Conservation (phyloP, 257 asterid genomes). For the Euphrasia confusa region DNA sequence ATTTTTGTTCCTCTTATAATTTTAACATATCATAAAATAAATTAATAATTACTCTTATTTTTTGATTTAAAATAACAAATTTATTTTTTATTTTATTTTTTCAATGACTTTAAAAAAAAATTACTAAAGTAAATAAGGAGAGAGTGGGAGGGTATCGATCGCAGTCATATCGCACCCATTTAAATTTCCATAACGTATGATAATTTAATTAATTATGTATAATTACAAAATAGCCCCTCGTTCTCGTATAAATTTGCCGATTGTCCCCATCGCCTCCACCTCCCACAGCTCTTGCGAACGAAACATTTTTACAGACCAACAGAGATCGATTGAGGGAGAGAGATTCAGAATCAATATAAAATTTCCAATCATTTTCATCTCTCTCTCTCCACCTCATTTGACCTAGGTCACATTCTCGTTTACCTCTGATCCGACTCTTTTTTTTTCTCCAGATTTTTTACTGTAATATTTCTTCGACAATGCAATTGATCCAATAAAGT, state of each 20-base stretch:
- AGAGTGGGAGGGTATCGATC: too few relatives aligned
- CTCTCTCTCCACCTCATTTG: conserved; percentile 7
- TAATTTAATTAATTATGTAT: not conserved
- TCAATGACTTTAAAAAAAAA: too few relatives aligned
- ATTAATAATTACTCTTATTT: too few relatives aligned
- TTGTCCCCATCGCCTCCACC: conserved; percentile 11
- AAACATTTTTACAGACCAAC: not conserved
- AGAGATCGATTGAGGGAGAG: not conserved
- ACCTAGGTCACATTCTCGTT: not conserved
- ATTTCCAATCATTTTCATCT: conserved; percentile 18
- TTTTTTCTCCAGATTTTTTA: not conserved
- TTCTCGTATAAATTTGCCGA: conserved; percentile 11
- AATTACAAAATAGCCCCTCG: conserved; percentile 7
- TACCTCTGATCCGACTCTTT: conserved; percentile 16
- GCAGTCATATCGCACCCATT: too few relatives aligned
- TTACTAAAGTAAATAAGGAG: too few relatives aligned
- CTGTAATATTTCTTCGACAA: not conserved
- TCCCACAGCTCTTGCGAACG: conserved; percentile 9
- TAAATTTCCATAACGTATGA: not conserved
- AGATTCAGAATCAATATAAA: not conserved
- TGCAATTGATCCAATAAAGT: conserved; percentile 18
- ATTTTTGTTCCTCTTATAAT: too few relatives aligned
- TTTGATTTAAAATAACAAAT: too few relatives aligned
- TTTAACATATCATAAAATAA: too few relatives aligned
- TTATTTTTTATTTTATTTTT: too few relatives aligned